Evolutionary conservation across 2,329 filamentous ascomycete genomes (phyloP), one percentile per base, ranked within the genome.

Genomic region (Cryphonectria radicalis): DNA sequence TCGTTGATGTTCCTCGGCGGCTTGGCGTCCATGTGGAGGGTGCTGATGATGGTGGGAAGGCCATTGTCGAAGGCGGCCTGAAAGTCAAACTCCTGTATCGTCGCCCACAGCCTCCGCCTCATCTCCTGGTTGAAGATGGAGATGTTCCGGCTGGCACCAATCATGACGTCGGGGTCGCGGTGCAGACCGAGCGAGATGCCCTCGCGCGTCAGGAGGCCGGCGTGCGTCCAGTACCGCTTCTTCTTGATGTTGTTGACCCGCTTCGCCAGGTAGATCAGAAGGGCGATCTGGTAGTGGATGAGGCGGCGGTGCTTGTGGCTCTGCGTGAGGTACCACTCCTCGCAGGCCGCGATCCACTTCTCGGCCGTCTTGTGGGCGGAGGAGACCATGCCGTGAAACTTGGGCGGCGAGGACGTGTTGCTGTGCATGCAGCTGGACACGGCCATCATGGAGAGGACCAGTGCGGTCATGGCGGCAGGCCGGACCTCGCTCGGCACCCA

Each of bases 231-330:
- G 78, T 88, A 90, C 17, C 87, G 83, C 83, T 90, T 90, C 84
- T 90, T 90, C 81, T 90, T 89, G 74, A 90, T 85, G 2, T 86
- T 87, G 78, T 90, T 90, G 74, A 90, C 85, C 42, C 87, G 82
- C 81, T 90, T 90, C 60, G 86, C 87, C 2, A 90, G 83, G 74
- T 89, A 90, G n/a, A 88, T 76, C 43, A 90, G 80, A 74, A 88
- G 90, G 17, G 84, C 83, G 22, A 90, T 85, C 77, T 90, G 88
- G 76, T 89, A 90, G 77, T 90, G 87, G 19, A 90, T 86, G 35
- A 90, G 83, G 62, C 84, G 84, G 63, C 88, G 85, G 74, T 90
- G 87, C 79, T 90, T 90, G 77, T 89, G 85, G 77, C 88, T 90
- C 79, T 90, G 88, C 50, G 80, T 81, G 37, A 80, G 77, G 46